These are phyloP conservation scores for Ceriops tagal DNA, from an alignment of 345 rosid species.

Conservation along the genomic window DNA sequence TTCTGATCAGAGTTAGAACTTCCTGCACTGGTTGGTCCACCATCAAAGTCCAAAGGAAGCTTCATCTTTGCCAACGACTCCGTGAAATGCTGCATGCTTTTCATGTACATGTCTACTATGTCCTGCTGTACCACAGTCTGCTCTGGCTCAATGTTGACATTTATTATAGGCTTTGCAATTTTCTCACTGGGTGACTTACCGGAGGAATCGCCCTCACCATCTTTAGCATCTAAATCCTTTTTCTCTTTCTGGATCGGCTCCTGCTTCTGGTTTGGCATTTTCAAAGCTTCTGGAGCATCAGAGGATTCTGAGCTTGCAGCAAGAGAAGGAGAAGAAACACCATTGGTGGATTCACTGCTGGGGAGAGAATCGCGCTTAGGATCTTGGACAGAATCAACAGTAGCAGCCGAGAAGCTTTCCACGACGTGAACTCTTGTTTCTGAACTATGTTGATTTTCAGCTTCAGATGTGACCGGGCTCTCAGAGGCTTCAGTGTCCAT, in stretches of 20 bases:
- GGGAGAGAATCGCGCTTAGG: constrained; percentile 76
- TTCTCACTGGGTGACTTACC: constrained; percentile 42
- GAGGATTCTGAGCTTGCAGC: constrained; percentile 61
- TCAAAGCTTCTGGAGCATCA: constrained; percentile 32
- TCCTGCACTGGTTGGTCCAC: constrained; percentile 66
- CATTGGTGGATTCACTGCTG: constrained; percentile 75
- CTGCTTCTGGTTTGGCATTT: constrained; percentile 37
- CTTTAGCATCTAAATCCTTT: constrained; percentile 33
- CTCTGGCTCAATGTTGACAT: constrained; percentile 68
- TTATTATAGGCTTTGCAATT: constrained; percentile 43
- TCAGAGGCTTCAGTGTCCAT: constrained; percentile 64
- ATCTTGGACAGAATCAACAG: constrained; percentile 46
- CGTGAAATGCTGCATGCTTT: constrained; percentile 99
- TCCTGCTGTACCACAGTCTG: constrained; percentile 86
- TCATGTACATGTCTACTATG: constrained; percentile 96
- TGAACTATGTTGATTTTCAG: constrained; percentile 49
- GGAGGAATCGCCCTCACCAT: constrained; percentile 46
- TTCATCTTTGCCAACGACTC: constrained; percentile 99
- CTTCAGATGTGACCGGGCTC: constrained; percentile 54
- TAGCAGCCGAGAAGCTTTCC: constrained; percentile 48
- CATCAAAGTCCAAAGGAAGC: constrained; percentile 84
- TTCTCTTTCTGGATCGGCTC: constrained; percentile 39
- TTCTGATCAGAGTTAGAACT: constrained; percentile 85
- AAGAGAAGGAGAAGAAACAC: constrained; percentile 62
- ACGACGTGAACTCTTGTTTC: constrained; percentile 37